Evolutionary conservation across 345 rosid species (phyloP).

Genomic region (Eucalyptus brandiana): DNA sequence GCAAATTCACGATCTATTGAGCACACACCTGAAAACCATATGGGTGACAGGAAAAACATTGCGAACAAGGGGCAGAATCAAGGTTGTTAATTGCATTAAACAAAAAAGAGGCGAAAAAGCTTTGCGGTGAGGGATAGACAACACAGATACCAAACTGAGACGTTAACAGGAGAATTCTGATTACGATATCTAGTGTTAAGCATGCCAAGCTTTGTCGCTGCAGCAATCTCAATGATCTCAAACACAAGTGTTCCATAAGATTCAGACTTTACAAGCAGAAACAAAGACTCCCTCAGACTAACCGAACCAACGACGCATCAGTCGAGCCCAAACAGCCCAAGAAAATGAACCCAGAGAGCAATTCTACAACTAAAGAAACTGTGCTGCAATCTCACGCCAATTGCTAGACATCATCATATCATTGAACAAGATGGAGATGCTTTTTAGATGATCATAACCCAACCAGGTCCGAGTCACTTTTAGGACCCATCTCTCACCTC

Average conservation of each 20-base stretch:
- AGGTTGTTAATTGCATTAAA: background rate
- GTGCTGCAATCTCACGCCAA: background rate
- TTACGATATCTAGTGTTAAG: background rate
- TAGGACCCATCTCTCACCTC: background rate
- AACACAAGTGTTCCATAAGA: background rate
- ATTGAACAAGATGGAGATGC: background rate
- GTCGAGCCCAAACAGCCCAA: background rate
- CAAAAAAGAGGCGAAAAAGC: background rate
- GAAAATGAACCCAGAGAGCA: background rate
- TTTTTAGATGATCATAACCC: background rate
- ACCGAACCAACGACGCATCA: background rate
- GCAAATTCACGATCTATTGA: background rate
- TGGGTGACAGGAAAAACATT: background rate
- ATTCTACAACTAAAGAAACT: background rate
- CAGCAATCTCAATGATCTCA: background rate
- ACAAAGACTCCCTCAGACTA: background rate
- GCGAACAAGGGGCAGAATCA: background rate
- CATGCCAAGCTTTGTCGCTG: background rate
- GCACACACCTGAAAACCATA: background rate
- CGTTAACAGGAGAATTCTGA: background rate
- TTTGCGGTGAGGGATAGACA: background rate
- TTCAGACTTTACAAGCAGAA: background rate
- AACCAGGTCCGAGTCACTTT: background rate
- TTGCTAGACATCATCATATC: background rate
- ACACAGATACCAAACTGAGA: background rate